phyloP scores from a whole-genome alignment of 768 basidiomycete genomes.

The Auriscalpium orientale region DNA sequence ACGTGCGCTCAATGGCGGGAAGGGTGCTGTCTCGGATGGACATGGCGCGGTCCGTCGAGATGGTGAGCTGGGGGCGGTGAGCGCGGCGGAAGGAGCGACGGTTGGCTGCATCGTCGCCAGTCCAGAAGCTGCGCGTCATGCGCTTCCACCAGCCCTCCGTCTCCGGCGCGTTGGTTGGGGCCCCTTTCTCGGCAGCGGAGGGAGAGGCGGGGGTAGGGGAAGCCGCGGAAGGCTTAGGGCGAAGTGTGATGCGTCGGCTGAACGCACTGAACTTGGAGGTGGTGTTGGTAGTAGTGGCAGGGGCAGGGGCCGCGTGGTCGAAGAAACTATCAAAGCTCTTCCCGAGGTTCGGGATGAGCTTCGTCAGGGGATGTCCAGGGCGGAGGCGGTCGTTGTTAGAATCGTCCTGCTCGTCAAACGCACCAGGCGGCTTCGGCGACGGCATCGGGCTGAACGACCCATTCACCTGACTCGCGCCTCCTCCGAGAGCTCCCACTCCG shows the following conservation, averaged over 20 bases:
- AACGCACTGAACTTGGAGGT: not conserved
- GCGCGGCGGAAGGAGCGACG: conserved; percentile 10
- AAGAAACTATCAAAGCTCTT: conserved; percentile 42
- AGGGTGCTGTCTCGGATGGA: conserved; percentile 17
- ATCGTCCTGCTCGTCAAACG: not conserved
- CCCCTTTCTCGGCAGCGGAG: not conserved
- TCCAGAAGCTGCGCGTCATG: conserved; percentile 15
- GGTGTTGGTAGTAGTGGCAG: conserved; percentile 1
- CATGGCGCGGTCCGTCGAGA: conserved; percentile 37
- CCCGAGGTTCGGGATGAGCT: conserved; percentile 25
- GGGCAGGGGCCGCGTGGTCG: conserved; percentile 20
- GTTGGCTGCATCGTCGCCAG: conserved; percentile 10
- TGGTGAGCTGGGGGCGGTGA: conserved; percentile 26
- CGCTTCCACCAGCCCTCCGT: conserved; percentile 9
- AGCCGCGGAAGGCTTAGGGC: conserved; percentile 24
- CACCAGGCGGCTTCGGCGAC: conserved; percentile 21
- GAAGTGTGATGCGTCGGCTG: conserved; percentile 21
- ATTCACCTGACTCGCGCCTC: conserved; percentile 14
- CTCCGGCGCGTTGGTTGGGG: not conserved
- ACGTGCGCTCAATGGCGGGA: conserved; percentile 23
- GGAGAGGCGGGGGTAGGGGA: too few species aligned
- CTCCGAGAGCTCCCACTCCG: not conserved
- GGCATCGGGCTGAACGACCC: conserved; percentile 47
- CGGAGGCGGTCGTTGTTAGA: not conserved
- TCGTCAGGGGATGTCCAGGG: conserved; percentile 10